Base-by-base conservation (phyloP, 2,329 filamentous ascomycete species). In the Cytospora paraplurivora region DNA sequence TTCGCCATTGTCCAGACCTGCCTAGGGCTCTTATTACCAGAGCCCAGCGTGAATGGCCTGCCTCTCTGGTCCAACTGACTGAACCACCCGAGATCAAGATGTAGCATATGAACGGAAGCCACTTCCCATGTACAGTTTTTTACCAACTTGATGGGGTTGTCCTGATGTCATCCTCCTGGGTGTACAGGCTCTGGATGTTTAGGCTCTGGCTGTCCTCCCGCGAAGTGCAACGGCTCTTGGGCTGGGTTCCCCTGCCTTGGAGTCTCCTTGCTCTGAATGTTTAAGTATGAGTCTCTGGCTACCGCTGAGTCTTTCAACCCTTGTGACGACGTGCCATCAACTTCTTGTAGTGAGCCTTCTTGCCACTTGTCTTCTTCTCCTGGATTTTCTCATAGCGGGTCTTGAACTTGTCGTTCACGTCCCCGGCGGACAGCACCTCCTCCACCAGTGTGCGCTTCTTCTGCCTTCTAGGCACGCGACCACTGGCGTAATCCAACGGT, bases 361-460 rank as follows among this genome's bases (percentile, higher is more conserved):
- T 96, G 59, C 95, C 95, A 70, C 91, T 96, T 32, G 84, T 86
- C 78, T 96, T 98, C 66, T 84, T 83, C 57, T 82, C 82, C 74
- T 97, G 93, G 56, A 98, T 92, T 63, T 94, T 88, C 62, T 85
- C 83, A 76, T 97, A 98, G 77, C 96, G 97, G 72, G 82, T 85
- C 81, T 91, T 92, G 79, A 97, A 95, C 70, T 91, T 90, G 65
- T 83, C 82, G 52, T 81, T 88, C 65, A 84, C 76, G 58, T 85
- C 80, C 74, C 92, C 88, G 51, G 83, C 79, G 32, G 87, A 85
- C 69, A 97, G 80, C 4, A 95, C 85, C 73, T 97, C 93, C 67
- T 96, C 92, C 1, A 95, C 86, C 62, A 99, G 87, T 0, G 90
- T 97, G 71, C 85, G 85, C 79, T 96, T 96, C 69, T 92, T 86